phyloP scores from a whole-genome alignment of 371 early-diverging fungal genomes.

The Syncephalastrum contaminatum region DNA sequence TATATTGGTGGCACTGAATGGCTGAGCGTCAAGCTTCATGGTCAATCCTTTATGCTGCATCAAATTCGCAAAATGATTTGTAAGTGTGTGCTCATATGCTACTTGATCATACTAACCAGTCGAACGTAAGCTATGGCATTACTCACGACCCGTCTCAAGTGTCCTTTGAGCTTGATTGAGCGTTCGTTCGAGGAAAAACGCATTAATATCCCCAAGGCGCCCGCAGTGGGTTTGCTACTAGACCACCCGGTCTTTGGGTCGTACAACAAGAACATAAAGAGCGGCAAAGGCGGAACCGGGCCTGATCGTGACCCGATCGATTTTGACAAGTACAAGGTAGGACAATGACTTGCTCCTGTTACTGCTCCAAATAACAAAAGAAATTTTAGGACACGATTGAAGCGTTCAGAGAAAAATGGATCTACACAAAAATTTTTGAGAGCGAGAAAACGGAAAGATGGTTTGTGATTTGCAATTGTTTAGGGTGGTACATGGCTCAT shows the following conservation, averaged over 20 bases:
- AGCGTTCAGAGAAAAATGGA: constrained; percentile 78
- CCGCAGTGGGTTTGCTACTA: constrained; percentile 93
- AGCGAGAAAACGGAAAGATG: constrained; percentile 60
- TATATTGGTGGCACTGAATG: constrained; percentile 85
- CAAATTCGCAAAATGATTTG: constrained; percentile 99
- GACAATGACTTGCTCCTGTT: neutral
- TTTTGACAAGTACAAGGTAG: constrained; percentile 50
- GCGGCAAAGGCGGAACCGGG: constrained; percentile 1
- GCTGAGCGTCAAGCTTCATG: constrained; percentile 90
- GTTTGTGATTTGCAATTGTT: neutral
- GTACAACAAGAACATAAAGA: constrained; percentile 56
- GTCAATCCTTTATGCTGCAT: constrained; percentile 99
- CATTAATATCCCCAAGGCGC: constrained; percentile 98
- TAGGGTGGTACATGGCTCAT: neutral
- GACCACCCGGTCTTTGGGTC: constrained; percentile 73
- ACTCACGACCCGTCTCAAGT: constrained; percentile 73
- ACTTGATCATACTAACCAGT: neutral
- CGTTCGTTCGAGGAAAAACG: constrained; percentile 62
- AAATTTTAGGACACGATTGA: constrained; percentile 62
- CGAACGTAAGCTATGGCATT: constrained; percentile 66
- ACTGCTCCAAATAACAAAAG: neutral
- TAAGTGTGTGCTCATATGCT: constrained; percentile 15
- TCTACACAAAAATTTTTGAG: constrained; percentile 73
- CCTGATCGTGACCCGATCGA: constrained; percentile 34
- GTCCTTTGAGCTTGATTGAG: constrained; percentile 66